These are phyloP conservation scores for Penicillium salamii DNA, from an alignment of 495 filamentous ascomycete species.

Conservation along the genomic window DNA sequence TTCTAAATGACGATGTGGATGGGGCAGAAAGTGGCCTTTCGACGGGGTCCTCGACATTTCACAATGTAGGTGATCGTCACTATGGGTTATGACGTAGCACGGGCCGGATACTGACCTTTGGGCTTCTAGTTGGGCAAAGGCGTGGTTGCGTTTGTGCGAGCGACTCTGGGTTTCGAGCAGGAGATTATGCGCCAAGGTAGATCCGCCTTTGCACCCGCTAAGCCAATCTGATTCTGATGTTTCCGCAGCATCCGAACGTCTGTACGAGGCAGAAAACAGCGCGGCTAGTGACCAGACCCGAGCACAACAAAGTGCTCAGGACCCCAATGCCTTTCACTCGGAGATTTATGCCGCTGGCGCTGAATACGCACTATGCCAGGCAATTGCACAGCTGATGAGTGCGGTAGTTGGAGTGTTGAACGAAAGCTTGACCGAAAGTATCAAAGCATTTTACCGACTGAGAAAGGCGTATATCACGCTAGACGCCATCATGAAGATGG, in stretches of 20 bases:
- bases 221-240: conserved; percentile 12
- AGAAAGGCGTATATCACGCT: conserved; percentile 86
- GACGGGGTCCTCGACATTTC: conserved; percentile 80
- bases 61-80: conserved; percentile 54
- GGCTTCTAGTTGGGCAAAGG: conserved; percentile 67
- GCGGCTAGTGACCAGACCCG: conserved; percentile 77
- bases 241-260: conserved; percentile 59
- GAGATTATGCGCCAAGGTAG: conserved; percentile 84
- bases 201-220: conserved; percentile 5
- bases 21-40: conserved; percentile 73
- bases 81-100: conserved; percentile 12
- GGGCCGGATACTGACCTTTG: conserved; percentile 6
- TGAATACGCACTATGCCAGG: conserved; percentile 77
- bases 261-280: conserved; percentile 74
- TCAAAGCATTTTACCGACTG: conserved; percentile 90
- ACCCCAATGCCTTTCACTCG: conserved; percentile 50
- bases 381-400: conserved; percentile 82
- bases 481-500: conserved; percentile 67
- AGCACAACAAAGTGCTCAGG: conserved; percentile 53
- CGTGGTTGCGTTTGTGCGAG: conserved; percentile 78
- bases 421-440: conserved; percentile 87
- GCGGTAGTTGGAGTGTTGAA: conserved; percentile 87
- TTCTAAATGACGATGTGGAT: conserved; percentile 94
- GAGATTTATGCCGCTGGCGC: conserved; percentile 76
- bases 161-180: conserved; percentile 89